Base-by-base conservation (phyloP, 192 early-diverging fungal species). In the Coemansia guatemalensis region DNA sequence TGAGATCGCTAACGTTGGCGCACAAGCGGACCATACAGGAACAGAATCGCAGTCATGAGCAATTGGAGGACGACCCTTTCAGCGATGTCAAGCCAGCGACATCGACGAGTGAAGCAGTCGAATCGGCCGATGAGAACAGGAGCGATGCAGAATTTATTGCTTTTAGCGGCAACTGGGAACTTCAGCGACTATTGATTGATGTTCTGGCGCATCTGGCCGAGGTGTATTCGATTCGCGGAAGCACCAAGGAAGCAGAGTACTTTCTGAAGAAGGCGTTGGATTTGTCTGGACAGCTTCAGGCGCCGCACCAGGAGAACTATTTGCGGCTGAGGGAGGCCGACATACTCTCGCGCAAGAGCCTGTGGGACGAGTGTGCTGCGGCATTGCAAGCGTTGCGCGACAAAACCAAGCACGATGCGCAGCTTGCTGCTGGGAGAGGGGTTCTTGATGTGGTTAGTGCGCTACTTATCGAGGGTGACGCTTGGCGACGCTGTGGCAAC, bases 211-310 rank as follows among this genome's bases (percentile, higher is more conserved):
- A 81, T 32, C 27, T 81, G 58, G 51, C 67, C 5, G 62, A 75
- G 18, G 41, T 81, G 12, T 69, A 66, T 35, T 72, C 72, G 41
- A 22, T 75, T 4, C 69, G 78, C 2, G 78, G 78, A 21, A 81
- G 78, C 39, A 58, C 66, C 18, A 72, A 67, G 60, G 78, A 81
- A 44, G 69, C 62, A 5, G 73, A 81, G 44, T 75, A 81, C 54
- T 75, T 81, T 53, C 25, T 73, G 25, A 63, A 59, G 8, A 71
- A 69, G 51, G 70, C 59, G 12, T 14, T 75, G 61, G 63, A 54
- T 6, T 52, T 75, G 21, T 56, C 69, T 12, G 59, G 33, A 8
- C 66, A 47, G 24, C 52, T 74, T 1, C 56, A 56, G 25, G 69
- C 73, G 4, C 73, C 78, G 14, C 41, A 27, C 14, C 69, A 65